Base-by-base conservation (phyloP, 2,329 filamentous ascomycete species). In the Knufia fluminis region DNA sequence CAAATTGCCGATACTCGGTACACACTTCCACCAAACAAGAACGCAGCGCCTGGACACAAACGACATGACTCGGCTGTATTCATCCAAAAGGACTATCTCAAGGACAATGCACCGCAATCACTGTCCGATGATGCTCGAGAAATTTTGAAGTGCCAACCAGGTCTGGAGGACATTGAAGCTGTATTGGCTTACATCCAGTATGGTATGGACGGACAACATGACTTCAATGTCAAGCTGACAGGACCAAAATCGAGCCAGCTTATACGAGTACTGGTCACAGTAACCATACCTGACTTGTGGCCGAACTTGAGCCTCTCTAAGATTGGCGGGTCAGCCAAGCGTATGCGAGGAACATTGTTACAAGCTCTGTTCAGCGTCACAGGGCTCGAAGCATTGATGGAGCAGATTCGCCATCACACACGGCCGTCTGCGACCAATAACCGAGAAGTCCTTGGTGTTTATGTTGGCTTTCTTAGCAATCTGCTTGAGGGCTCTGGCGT, bases 281-380 rank as follows among this genome's bases (percentile, higher is more conserved):
- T 82, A 26, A 89, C 85, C 22, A 71, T 88, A 6, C 85, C 86
- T 1, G 86, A 90, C 61, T 94, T 91, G 66, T 97, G 92, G 91
- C n/a, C 32, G 10, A 46, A 35, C 9, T 45, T 59, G 14, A 43
- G 49, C 1, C 41, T 46, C n/a, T 16, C 36, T 12, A 39, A 56
- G n/a, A 12, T 32, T n/a, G 23, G 32, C n/a, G 17, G 16, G 9
- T 4, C 26, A 16, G 35, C 49, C 20, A 58, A 51, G 44, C 57
- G 64, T 56, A 59, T 58, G 20, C 64, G 68, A 35, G 64, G 77
- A 1, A 67, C 61, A 4, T 52, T 97, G 14, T 58, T 86, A 1
- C 64, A 68, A 52, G 86, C 82, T 60, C 68, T 98, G 3, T 75
- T 75, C 50, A 95, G 82, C 61, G 72, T 92, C 14, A 75, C 83